Conservation (phyloP, 371 early-diverging fungal species). For the Blyttiomyces sp. region DNA sequence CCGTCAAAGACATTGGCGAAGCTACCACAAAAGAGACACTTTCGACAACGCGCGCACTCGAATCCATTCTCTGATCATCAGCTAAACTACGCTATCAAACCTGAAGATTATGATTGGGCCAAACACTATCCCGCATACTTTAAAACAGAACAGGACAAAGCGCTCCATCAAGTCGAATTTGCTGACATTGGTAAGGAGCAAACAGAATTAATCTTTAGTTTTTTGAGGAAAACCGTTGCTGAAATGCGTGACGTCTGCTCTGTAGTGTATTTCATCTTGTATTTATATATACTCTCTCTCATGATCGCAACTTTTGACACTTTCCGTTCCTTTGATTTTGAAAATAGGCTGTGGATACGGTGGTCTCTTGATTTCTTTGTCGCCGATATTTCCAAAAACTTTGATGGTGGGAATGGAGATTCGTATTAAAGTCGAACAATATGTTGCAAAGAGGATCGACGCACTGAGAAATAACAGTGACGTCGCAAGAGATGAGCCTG, state of each 20-base stretch:
- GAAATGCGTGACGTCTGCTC: not conserved
- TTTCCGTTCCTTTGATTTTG: no score
- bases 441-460: conserved; percentile 85
- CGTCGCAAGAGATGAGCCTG: conserved; percentile 46
- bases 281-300: not conserved
- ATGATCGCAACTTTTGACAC: not conserved
- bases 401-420: conserved; percentile 99
- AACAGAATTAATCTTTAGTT: not conserved
- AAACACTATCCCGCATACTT: conserved; percentile 76
- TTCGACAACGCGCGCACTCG: conserved; percentile 90
- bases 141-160: not conserved
- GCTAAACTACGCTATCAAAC: conserved; percentile 86
- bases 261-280: not conserved
- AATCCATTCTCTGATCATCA: conserved; percentile 97
- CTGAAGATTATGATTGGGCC: conserved; percentile 84
- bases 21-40: conserved; percentile 53
- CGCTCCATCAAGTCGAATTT: conserved; percentile 74
- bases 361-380: conserved; percentile 85
- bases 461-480: conserved; percentile 78
- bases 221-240: not conserved
- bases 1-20: conserved; percentile 14
- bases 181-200: conserved; percentile 86
- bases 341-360: conserved; percentile 98
- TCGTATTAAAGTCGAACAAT: conserved; percentile 93
- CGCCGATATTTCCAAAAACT: conserved; percentile 85